Percentiles rank a stretch among this genome's conserved stretches.
Evolutionary conservation across 2,329 filamentous ascomycete species (phyloP).

Genomic region (Clonostachys rosea): DNA sequence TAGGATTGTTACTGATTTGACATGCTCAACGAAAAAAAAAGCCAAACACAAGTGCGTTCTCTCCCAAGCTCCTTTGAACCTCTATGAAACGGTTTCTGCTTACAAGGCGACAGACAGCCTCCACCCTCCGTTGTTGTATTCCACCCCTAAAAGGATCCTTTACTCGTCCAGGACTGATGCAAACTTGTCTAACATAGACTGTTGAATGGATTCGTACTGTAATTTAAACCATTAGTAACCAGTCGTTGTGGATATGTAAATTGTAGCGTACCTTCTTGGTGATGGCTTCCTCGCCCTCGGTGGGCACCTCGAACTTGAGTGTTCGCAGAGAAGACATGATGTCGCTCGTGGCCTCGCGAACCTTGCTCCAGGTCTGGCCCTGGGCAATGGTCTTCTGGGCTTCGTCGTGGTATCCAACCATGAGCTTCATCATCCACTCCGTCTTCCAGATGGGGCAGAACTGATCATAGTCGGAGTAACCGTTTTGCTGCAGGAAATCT

Average conservation of each 20-base stretch:
- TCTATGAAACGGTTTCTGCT: slow-evolving; percentile 4
- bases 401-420: slow-evolving; percentile 98
- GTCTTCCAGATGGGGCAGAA: slow-evolving; percentile 99
- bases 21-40: not conserved
- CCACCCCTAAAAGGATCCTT: slow-evolving; percentile 4
- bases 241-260: not conserved
- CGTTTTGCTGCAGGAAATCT: slow-evolving; percentile 98
- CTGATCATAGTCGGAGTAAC: slow-evolving; percentile 98
- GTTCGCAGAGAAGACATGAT: slow-evolving; percentile 80
- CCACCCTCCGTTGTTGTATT: no score
- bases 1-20: not conserved
- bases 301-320: slow-evolving; percentile 96
- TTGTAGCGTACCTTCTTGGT: slow-evolving; percentile 68
- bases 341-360: slow-evolving; percentile 84
- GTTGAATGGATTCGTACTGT: slow-evolving; percentile 87
- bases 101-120: not conserved
- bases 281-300: slow-evolving; percentile 75
- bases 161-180: slow-evolving; percentile 95
- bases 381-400: slow-evolving; percentile 91
- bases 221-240: not conserved
- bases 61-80: slow-evolving; percentile 5
- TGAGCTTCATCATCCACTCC: slow-evolving; percentile 99
- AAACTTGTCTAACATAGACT: slow-evolving; percentile 96
- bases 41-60: slow-evolving; percentile 6
- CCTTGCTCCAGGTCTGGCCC: slow-evolving; percentile 88